Percentiles rank a stretch among this genome's conserved stretches.
Conservation (phyloP, 345 rosid genomes). For the Corchorus olitorius region DNA sequence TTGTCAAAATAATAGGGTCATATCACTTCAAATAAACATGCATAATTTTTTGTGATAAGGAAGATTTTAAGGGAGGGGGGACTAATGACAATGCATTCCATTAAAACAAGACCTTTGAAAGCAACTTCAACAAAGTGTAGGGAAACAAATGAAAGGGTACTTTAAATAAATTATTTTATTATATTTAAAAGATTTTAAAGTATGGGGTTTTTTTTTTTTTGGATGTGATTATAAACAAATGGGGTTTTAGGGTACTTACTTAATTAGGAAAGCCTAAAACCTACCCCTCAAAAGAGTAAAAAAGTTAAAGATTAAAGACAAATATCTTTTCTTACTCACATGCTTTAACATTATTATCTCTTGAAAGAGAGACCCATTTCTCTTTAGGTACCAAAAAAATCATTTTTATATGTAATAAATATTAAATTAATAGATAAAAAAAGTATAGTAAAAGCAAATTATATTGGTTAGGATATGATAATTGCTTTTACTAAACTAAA, state of each 20-base stretch:
- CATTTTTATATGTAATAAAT: too few relatives aligned
- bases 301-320: constrained; percentile 4
- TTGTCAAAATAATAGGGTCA: neutral
- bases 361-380: neutral
- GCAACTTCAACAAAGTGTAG: constrained; percentile 20
- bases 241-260: neutral
- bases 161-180: constrained; percentile 7
- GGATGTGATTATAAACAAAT: neutral
- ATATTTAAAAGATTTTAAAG: neutral
- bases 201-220: neutral
- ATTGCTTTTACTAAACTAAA: too few relatives aligned
- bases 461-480: too few relatives aligned
- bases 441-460: too few relatives aligned
- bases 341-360: neutral
- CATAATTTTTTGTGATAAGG: neutral
- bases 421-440: too few relatives aligned
- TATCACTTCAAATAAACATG: neutral
- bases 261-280: constrained; percentile 10
- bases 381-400: too few relatives aligned
- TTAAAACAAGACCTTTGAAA: constrained; percentile 30
- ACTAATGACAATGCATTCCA: neutral
- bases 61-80: neutral
- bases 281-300: neutral
- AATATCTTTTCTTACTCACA: neutral
- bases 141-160: constrained; percentile 13